Evolutionary conservation across 805 yeast species (phyloP), one percentile per base, ranked within the genome.

Genomic region (Lachancea sp.): DNA sequence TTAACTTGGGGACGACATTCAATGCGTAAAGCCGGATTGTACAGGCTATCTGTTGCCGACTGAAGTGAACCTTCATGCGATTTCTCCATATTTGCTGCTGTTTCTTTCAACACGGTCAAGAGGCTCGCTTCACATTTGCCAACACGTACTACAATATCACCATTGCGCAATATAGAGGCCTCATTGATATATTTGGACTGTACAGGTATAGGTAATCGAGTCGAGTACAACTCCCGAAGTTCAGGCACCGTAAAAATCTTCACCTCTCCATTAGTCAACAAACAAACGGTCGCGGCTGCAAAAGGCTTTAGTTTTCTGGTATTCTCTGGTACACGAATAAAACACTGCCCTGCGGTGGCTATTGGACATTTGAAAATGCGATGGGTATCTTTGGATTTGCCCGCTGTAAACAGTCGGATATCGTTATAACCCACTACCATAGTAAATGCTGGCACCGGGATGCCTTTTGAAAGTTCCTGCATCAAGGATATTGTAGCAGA

Each of bases 1-100:
- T 87, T 77, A 5, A 85, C 77, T 4, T 76, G 70, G 2, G 98
- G 99, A 35, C 97, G 71, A 23, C 77, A 74, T 2, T 96, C 94
- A 16, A 82, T 73, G 5, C 72, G 64, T 33, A 83, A 70, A 45
- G 77, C 74, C 19, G 76, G 81, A 53, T 84, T 82, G 64, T 81
- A 89, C 25, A 92, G 63, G 1, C 71, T 63, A 58, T 85, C 95
- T 1, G 68, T 58, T n/a, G 51, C 45, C 0, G 33, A 19, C 9
- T 47, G 40, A 9, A 37, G 13, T 4, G 36, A 24, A 9, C 29
- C 23, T 6, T 12, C 36, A 35, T 34, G 25, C 32, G 32, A 33
- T 39, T 38, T 28, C 46, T 44, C 16, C 73, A 72, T 16, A 60
- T 54, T 38, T 2, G 78, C 77, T 8, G 72, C 64, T 33, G 69